Conservation (phyloP, 2,329 filamentous ascomycete genomes). For the Trichoderma harzianum region DNA sequence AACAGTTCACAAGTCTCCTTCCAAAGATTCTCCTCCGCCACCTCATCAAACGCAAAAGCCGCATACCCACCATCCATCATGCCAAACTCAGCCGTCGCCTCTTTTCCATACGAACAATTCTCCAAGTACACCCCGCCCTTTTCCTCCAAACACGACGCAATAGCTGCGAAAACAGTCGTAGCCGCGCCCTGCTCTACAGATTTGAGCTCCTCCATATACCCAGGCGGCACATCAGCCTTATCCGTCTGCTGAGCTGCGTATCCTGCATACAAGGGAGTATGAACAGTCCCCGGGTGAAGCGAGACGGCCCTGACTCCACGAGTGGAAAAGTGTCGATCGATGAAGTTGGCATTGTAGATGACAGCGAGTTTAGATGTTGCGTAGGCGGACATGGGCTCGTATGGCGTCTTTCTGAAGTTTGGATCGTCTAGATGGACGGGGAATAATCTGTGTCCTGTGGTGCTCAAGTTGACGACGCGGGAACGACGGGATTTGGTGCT, state of each 20-base stretch:
- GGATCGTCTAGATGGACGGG: background rate
- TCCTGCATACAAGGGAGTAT: background rate
- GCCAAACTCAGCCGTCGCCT: background rate
- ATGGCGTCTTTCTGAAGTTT: background rate
- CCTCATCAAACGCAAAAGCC: background rate
- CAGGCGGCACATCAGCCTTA: background rate
- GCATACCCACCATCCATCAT: background rate
- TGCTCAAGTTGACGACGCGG: background rate
- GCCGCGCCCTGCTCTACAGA: background rate
- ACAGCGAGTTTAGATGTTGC: background rate
- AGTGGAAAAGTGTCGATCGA: background rate
- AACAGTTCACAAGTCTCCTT: background rate
- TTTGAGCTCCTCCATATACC: background rate
- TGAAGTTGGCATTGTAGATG: background rate
- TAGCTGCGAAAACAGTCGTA: background rate
- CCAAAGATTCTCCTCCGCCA: background rate
- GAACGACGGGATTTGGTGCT: background rate
- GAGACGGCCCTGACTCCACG: background rate
- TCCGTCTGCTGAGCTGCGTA: background rate
- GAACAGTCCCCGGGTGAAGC: background rate
- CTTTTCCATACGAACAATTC: background rate
- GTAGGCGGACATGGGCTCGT: background rate
- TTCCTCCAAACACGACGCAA: background rate
- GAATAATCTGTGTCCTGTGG: background rate
- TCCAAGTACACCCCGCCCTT: background rate